phyloP scores from a whole-genome alignment of 1,284 basidiomycete genomes.

The Singerocomus inundabilis region DNA sequence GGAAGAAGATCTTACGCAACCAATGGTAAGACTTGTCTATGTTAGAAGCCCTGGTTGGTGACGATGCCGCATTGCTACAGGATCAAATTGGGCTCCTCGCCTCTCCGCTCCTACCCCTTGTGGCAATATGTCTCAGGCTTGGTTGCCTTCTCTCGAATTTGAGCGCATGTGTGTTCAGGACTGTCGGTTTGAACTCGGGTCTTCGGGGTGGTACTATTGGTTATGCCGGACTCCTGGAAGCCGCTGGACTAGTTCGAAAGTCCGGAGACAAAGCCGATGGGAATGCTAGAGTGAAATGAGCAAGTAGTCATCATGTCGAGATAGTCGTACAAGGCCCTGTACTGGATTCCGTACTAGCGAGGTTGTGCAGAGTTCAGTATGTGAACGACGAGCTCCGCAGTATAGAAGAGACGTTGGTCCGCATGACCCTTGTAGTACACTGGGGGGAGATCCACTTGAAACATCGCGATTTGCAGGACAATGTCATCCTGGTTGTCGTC shows the following conservation, averaged over 20 bases:
- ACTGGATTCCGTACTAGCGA: neutral
- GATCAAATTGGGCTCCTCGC: slow-evolving; percentile 49
- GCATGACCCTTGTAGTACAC: too few species aligned
- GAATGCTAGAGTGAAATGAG: slow-evolving; percentile 14
- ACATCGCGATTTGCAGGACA: neutral
- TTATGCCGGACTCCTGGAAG: slow-evolving; percentile 23
- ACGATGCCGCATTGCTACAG: slow-evolving; percentile 29
- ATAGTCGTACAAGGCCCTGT: neutral
- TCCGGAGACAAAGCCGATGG: slow-evolving; percentile 8
- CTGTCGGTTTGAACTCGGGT: slow-evolving; percentile 24
- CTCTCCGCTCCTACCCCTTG: slow-evolving; percentile 48
- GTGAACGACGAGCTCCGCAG: neutral
- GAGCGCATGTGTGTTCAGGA: slow-evolving; percentile 41
- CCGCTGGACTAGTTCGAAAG: slow-evolving; percentile 17
- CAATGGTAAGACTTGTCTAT: slow-evolving; percentile 17
- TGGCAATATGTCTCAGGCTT: slow-evolving; percentile 38
- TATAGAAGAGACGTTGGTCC: neutral
- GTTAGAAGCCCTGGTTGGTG: neutral
- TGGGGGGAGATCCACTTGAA: neutral
- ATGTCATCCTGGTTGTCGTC: slow-evolving; percentile 37
- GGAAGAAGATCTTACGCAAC: slow-evolving; percentile 26
- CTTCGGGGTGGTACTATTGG: slow-evolving; percentile 22
- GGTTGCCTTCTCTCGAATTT: slow-evolving; percentile 43
- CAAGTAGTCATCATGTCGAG: neutral
- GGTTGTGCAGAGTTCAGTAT: neutral